Base-by-base conservation (phyloP, 2,329 filamentous ascomycete species). In the Apiospora phragmitis region DNA sequence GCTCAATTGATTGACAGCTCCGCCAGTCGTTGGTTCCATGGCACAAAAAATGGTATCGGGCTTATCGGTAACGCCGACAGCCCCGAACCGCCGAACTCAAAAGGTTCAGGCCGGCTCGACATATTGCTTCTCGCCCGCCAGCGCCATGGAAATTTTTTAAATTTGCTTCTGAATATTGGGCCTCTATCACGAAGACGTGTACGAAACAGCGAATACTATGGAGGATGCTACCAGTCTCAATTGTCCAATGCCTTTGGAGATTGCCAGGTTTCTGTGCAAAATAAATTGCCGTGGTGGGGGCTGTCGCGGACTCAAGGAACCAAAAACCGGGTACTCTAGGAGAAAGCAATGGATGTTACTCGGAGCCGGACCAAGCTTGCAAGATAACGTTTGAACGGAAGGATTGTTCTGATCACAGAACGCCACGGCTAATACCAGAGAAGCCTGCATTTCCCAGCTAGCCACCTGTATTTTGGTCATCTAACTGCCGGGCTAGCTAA, bases 1-100 rank as follows among this genome's bases (percentile, higher is more conserved):
- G 55, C 55, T 62, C 55, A 62, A 62, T 62, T 62, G 32, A 62
- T 62, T 62, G 29, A 59, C 51, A 59, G 55, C 55, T 62, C 32
- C 32, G 55, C 32, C 55, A 38, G 26, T 32, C 18, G 29, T 51
- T 26, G 24, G 49, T 29, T 32, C 26, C 26, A 51, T 55, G 49
- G 21, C 49, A 35, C 51, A 32, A 62, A 62, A 62, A 62, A 38
- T 62, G 55, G 55, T 62, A 62, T 62, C 55, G 55, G 55, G 18
- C 55, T 62, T 62, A 62, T 62, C 55, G 55, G 29, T 62, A 62
- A 62, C 55, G 32, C 55, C 55, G 55, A 62, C 32, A 38, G 55
- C 29, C 18, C 55, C 55, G 55, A 62, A 24, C 55, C 18, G 32
- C 55, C 55, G 55, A 62, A 62, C 32, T 29, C 55, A 16, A 59